Evolutionary conservation across 2,329 filamentous ascomycete genomes (phyloP).

Genomic region (Trichophyton schoenleinii): DNA sequence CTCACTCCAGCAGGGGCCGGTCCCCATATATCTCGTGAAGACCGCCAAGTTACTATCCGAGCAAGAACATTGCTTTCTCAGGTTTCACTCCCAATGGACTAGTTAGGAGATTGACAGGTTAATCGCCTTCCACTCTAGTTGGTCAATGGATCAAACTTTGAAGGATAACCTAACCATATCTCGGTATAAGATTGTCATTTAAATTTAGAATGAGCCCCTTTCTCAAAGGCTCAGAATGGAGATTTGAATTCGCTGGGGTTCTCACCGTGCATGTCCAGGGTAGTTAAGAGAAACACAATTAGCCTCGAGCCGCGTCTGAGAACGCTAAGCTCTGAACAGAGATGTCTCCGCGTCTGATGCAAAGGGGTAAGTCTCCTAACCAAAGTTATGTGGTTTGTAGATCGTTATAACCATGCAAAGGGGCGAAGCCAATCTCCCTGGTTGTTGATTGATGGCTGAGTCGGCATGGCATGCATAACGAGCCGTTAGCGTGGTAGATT

Average conservation of each 20-base stretch:
- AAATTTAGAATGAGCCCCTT: neutral
- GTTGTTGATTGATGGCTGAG: neutral
- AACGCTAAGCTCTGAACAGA: neutral
- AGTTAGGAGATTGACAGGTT: too few relatives aligned
- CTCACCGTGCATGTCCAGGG: neutral
- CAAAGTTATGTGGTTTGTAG: neutral
- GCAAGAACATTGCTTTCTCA: too few relatives aligned
- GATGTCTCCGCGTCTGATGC: neutral
- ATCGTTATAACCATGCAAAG: neutral
- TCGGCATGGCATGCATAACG: neutral
- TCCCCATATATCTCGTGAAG: too few relatives aligned
- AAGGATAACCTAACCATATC: neutral
- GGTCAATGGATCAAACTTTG: neutral
- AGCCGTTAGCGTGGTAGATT: neutral
- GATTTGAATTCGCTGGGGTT: too few relatives aligned
- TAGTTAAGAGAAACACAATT: neutral
- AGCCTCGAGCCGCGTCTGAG: neutral
- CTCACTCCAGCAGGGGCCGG: too few relatives aligned
- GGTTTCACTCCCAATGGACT: too few relatives aligned
- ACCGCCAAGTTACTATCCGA: too few relatives aligned
- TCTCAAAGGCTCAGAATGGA: neutral
- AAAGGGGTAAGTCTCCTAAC: neutral
- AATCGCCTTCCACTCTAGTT: too few relatives aligned
- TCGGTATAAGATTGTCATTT: neutral
- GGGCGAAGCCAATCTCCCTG: neutral